A percentile compares a stretch with the other conserved stretches of the same genome.
These are phyloP conservation scores for Colletotrichum tanaceti DNA, from an alignment of 2,329 filamentous ascomycete species.

Conservation along the genomic window DNA sequence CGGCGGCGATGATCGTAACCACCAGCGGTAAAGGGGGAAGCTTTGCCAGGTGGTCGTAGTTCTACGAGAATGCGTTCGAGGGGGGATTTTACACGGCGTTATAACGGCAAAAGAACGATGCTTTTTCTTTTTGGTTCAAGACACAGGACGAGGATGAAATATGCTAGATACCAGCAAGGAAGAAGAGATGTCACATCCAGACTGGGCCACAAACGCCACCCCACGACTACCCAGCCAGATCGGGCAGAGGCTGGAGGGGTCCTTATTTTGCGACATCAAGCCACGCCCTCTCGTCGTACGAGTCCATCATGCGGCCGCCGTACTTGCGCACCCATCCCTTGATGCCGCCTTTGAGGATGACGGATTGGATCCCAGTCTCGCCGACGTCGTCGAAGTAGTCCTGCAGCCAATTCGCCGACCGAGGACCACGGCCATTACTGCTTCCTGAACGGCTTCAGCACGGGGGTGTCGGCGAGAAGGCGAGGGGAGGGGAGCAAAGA, in stretches of 20 bases:
- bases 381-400: constrained; percentile 63
- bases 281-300: constrained; percentile 60
- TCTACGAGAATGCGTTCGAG: constrained; percentile 24
- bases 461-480: background rate
- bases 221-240: constrained; percentile 19
- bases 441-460: constrained; percentile 54
- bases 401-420: constrained; percentile 67
- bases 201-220: background rate
- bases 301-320: constrained; percentile 60
- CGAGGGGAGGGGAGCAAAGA: background rate
- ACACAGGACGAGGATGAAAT: constrained; percentile 31
- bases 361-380: constrained; percentile 57
- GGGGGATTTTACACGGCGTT: constrained; percentile 35
- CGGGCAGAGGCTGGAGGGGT: background rate
- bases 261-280: constrained; percentile 21
- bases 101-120: constrained; percentile 35
- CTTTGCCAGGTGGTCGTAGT: constrained; percentile 9
- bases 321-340: constrained; percentile 66
- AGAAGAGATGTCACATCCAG: constrained; percentile 41
- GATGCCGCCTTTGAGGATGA: constrained; percentile 64
- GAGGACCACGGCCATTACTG: constrained; percentile 61
- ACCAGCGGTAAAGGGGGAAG: constrained; percentile 42
- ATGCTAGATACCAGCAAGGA: constrained; percentile 48
- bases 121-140: constrained; percentile 30
- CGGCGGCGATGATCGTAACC: constrained; percentile 67